Evolutionary conservation across 2,329 filamentous ascomycete species (phyloP), one percentile per base, ranked within the genome.

Genomic region (Biscogniauxia sp.): DNA sequence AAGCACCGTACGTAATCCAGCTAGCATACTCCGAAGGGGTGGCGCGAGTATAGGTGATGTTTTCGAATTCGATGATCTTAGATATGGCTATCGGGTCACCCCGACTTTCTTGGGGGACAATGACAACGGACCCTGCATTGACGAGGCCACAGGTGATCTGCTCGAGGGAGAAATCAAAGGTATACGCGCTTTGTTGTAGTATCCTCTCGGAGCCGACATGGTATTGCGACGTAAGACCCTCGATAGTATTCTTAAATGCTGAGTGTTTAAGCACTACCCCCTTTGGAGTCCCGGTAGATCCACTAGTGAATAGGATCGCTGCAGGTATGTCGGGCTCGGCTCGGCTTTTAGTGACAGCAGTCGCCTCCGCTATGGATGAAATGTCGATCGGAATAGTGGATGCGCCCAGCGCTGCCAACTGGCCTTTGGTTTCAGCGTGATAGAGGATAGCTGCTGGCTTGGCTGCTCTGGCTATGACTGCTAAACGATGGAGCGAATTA

Each of bases 21-120:
- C 53, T 65, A 5, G 61, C 50, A 55, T 77, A 78, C 61, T 82
- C 79, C 0, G 80, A 77, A 0, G 80, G 78, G 0, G 76, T 79
- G 1, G 71, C 73, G 2, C 15, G 32, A 6, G 59, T 81, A 41
- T 70, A 70, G 0, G 74, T 78, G 28, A 83, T 69, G 1, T 63
- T 50, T 5, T 58, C 17, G 1, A 2, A n/a, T 0, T 49, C 51
- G 5, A 83, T 78, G 17, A 79, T 54, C 0, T 74, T 62, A 0
- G 72, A 62, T 4, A 82, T 66, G 3, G 66, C 69, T 0, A 64
- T 6, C 0, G 78, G 69, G 60, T 80, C 76, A 20, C 69, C 70
- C 1, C 78, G 73, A 1, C 57, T 55, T 0, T 59, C 53, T 4
- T 64, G 53, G 0, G 75, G 69, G 0, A 73, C 75, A 3, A 82